Percentiles rank a stretch among this genome's conserved stretches.
phyloP scores from a whole-genome alignment of 805 yeast species.

The Starmerella sp. region DNA sequence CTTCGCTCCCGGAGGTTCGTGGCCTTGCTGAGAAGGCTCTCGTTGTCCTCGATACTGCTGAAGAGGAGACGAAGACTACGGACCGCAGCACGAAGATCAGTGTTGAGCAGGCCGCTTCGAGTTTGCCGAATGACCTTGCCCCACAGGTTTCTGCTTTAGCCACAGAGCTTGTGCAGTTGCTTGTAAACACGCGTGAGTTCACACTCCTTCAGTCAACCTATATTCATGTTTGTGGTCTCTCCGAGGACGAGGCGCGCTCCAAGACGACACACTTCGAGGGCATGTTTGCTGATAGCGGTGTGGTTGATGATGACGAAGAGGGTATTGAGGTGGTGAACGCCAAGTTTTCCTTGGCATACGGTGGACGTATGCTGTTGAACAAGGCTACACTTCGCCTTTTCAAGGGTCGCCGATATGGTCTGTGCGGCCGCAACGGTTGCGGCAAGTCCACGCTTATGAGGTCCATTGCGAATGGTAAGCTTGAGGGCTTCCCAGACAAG shows the following conservation, averaged over 20 bases:
- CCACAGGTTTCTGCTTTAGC: constrained; percentile 35
- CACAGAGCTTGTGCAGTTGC: constrained; percentile 26
- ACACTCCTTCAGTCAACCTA: constrained; percentile 24
- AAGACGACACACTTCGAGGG: constrained; percentile 26
- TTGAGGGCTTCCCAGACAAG: constrained; percentile 93
- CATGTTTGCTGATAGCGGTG: constrained; percentile 35
- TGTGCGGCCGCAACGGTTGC: constrained; percentile 97
- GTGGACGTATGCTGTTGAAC: constrained; percentile 91
- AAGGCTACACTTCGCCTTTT: constrained; percentile 78
- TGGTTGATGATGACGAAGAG: constrained; percentile 54
- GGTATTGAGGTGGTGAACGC: constrained; percentile 89
- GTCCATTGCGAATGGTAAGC: constrained; percentile 89
- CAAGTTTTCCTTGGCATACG: constrained; percentile 91
- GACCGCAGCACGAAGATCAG: constrained; percentile 46
- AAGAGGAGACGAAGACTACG: constrained; percentile 61
- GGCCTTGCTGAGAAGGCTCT: constrained; percentile 82
- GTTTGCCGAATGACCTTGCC: constrained; percentile 25
- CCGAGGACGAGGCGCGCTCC: constrained; percentile 29
- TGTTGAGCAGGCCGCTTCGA: constrained; percentile 39
- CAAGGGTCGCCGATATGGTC: constrained; percentile 94
- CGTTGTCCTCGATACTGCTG: constrained; percentile 70
- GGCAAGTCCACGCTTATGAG: constrained; percentile 97
- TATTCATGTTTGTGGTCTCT: constrained; percentile 41
- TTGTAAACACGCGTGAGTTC: constrained; percentile 33
- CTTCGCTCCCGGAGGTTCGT: constrained; percentile 93